These are phyloP conservation scores for Microsporum ferrugineum DNA, from an alignment of 2,329 filamentous ascomycete genomes.

Conservation along the genomic window DNA sequence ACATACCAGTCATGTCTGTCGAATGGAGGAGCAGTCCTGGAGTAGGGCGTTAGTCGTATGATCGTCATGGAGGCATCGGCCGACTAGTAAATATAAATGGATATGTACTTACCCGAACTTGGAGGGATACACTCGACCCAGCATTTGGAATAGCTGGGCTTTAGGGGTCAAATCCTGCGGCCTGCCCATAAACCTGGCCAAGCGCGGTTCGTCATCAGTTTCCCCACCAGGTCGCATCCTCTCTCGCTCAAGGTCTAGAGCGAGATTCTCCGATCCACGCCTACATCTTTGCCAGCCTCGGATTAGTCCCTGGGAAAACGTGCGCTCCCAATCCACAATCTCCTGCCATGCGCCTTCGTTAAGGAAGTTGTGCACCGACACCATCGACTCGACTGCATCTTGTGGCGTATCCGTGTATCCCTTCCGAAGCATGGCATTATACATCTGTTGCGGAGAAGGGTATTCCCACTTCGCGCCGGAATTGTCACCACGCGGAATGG, in stretches of 20 bases:
- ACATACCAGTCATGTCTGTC: conserved; percentile 98
- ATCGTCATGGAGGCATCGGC: not conserved
- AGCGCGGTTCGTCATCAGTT: conserved; percentile 48
- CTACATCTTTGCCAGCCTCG: conserved; percentile 64
- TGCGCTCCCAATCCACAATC: conserved; percentile 84
- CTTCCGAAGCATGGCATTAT: conserved; percentile 92
- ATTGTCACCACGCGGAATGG: conserved; percentile 73
- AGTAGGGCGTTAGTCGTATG: conserved; percentile 5
- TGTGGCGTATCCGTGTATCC: conserved; percentile 90
- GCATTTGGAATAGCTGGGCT: conserved; percentile 67
- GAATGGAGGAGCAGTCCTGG: conserved; percentile 71
- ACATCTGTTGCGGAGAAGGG: conserved; percentile 97
- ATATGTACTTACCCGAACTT: conserved; percentile 56
- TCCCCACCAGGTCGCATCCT: conserved; percentile 28
- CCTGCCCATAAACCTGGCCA: conserved; percentile 79
- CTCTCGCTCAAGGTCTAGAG: conserved; percentile 43
- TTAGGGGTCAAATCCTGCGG: conserved; percentile 87
- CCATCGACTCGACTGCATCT: conserved; percentile 92
- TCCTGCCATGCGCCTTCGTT: conserved; percentile 97
- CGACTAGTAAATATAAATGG: conserved; percentile 1
- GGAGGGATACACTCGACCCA: conserved; percentile 67
- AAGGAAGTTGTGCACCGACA: conserved; percentile 92
- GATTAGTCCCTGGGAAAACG: conserved; percentile 63
- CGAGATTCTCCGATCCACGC: conserved; percentile 57
- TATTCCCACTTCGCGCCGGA: conserved; percentile 86